Conservation (phyloP, 2,329 filamentous ascomycete genomes). For the Pseudofabraea citricarpa region DNA sequence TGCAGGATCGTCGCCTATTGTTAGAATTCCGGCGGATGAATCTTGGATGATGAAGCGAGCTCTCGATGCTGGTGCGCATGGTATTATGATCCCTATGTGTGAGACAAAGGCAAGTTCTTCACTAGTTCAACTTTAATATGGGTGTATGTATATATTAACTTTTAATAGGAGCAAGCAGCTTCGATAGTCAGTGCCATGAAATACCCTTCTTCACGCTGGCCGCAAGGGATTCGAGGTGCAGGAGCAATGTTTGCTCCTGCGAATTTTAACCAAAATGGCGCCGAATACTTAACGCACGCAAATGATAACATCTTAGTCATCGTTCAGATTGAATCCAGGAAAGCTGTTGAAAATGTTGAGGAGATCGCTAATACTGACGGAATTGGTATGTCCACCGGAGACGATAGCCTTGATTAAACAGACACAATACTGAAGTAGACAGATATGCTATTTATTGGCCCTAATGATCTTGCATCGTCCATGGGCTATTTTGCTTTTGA, state of each 20-base stretch:
- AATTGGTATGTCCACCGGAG: slow-evolving; percentile 3
- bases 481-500: slow-evolving; percentile 29
- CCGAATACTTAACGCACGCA: slow-evolving; percentile 48
- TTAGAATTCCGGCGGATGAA: slow-evolving; percentile 50
- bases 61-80: slow-evolving; percentile 50
- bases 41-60: slow-evolving; percentile 50
- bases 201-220: slow-evolving; percentile 35
- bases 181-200: slow-evolving; percentile 43
- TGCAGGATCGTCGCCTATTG: slow-evolving; percentile 45
- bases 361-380: slow-evolving; percentile 44
- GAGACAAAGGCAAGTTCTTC: slow-evolving; percentile 11
- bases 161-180: slow-evolving; percentile 38
- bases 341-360: slow-evolving; percentile 53
- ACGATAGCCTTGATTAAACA: not conserved
- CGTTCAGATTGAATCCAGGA: slow-evolving; percentile 60
- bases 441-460: slow-evolving; percentile 22
- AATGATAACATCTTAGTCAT: slow-evolving; percentile 54
- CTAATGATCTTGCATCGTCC: slow-evolving; percentile 20
- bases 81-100: slow-evolving; percentile 38
- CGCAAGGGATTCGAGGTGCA: slow-evolving; percentile 45
- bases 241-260: slow-evolving; percentile 48
- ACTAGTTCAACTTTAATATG: slow-evolving; percentile 34
- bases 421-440: not conserved
- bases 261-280: slow-evolving; percentile 41
- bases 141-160: slow-evolving; percentile 33